phyloP scores from a whole-genome alignment of 768 basidiomycete genomes.

The Lyophyllum shimeji region DNA sequence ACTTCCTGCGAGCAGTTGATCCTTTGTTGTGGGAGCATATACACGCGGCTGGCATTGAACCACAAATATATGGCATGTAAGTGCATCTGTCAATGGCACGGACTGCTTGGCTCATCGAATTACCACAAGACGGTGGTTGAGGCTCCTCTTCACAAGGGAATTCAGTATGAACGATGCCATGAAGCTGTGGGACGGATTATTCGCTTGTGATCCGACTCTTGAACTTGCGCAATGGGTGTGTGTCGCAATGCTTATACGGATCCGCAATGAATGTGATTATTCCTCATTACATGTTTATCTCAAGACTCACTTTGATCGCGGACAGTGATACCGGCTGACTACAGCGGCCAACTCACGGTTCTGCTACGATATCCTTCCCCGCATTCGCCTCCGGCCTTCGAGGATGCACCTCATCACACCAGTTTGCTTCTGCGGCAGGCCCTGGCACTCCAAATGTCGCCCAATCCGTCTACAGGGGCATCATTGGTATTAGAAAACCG shows the following conservation, averaged over 20 bases:
- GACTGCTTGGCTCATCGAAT: slow-evolving; percentile 3
- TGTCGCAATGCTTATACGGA: slow-evolving; percentile 92
- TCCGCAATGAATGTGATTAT: slow-evolving; percentile 77
- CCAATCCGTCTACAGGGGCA: slow-evolving; percentile 73
- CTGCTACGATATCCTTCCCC: slow-evolving; percentile 84
- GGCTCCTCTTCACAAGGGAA: slow-evolving; percentile 92
- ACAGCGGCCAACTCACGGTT: slow-evolving; percentile 78
- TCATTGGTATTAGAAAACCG: slow-evolving; percentile 81
- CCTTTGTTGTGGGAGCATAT: slow-evolving; percentile 74
- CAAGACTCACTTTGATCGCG: slow-evolving; percentile 14
- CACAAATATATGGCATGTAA: slow-evolving; percentile 95
- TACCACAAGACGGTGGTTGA: slow-evolving; percentile 78
- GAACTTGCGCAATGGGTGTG: slow-evolving; percentile 84
- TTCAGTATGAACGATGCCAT: slow-evolving; percentile 79
- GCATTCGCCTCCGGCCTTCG: slow-evolving; percentile 30
- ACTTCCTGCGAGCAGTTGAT: slow-evolving; percentile 73
- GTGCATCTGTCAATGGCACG: slow-evolving; percentile 24
- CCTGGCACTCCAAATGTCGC: slow-evolving; percentile 69
- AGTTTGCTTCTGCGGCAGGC: slow-evolving; percentile 84
- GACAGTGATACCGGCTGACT: slow-evolving; percentile 84
- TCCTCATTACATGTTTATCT: neutral
- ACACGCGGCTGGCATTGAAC: slow-evolving; percentile 83
- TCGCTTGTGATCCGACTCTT: slow-evolving; percentile 81
- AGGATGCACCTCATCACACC: slow-evolving; percentile 52
- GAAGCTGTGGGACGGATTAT: slow-evolving; percentile 94